These are phyloP conservation scores for Pezicula neosporulosa DNA, from an alignment of 2,329 filamentous ascomycete genomes.

Conservation along the genomic window DNA sequence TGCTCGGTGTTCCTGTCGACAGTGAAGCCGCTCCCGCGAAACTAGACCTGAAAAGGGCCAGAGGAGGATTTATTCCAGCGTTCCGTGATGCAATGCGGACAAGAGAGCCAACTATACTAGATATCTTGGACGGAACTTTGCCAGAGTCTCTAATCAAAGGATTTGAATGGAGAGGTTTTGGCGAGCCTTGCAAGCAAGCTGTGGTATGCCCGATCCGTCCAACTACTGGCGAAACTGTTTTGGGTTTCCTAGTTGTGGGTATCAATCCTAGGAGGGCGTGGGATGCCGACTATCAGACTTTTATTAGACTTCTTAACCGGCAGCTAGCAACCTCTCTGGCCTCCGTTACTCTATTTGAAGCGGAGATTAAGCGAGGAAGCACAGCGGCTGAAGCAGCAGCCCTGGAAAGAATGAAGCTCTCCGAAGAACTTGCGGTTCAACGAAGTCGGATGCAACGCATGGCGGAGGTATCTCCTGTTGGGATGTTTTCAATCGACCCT, in stretches of 20 bases:
- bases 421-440: conserved; percentile 21
- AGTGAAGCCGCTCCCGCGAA: conserved; percentile 57
- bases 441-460: conserved; percentile 47
- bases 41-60: conserved; percentile 66
- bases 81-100: conserved; percentile 72
- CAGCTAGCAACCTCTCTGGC: conserved; percentile 77
- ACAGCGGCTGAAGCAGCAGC: conserved; percentile 70
- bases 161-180: conserved; percentile 68
- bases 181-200: conserved; percentile 64
- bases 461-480: conserved; percentile 79
- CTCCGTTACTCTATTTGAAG: conserved; percentile 77
- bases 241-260: conserved; percentile 74
- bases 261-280: conserved; percentile 74
- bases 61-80: conserved; percentile 71
- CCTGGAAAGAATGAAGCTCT: conserved; percentile 45
- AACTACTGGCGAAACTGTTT: conserved; percentile 64
- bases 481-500: conserved; percentile 77
- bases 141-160: conserved; percentile 61
- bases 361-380: conserved; percentile 72
- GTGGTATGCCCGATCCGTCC: conserved; percentile 77
- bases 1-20: conserved; percentile 61
- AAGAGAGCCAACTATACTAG: conserved; percentile 63
- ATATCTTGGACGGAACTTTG: conserved; percentile 60
- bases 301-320: conserved; percentile 68
- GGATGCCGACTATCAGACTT: conserved; percentile 74